phyloP scores from a whole-genome alignment of 2,329 filamentous ascomycete genomes.

The Lasiodiplodia hormozganensis region DNA sequence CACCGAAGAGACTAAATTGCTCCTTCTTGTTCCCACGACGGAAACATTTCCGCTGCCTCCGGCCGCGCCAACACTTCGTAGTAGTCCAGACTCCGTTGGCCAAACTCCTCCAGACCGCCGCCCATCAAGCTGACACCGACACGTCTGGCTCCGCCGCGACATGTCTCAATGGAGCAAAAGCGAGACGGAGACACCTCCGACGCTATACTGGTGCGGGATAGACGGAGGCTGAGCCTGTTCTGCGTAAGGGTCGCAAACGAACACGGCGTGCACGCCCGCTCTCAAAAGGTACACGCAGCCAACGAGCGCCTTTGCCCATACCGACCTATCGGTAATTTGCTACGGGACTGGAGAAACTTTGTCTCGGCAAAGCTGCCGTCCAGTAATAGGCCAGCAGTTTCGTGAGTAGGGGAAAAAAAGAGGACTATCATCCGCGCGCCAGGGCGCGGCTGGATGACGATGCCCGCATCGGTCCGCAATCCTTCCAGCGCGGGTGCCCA shows the following conservation, averaged over 20 bases:
- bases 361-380: slow-evolving; percentile 5
- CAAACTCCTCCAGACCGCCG: background rate
- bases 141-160: background rate
- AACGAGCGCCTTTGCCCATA: background rate
- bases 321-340: slow-evolving; percentile 16
- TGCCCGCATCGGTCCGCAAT: background rate
- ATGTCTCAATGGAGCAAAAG: background rate
- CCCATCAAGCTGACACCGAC: background rate
- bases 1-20: background rate
- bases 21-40: background rate
- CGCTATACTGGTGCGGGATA: background rate
- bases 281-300: background rate
- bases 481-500: background rate
- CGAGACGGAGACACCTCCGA: slow-evolving; percentile 3
- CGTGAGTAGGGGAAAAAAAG: too few relatives aligned
- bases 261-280: too few relatives aligned
- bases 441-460: background rate
- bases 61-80: too few relatives aligned
- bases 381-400: too few relatives aligned
- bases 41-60: background rate
- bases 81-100: too few relatives aligned
- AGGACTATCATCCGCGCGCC: too few relatives aligned
- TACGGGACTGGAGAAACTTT: background rate
- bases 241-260: background rate
- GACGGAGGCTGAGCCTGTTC: background rate